phyloP scores from a whole-genome alignment of 179 eudicot species.

The Beta macrorhiza region DNA sequence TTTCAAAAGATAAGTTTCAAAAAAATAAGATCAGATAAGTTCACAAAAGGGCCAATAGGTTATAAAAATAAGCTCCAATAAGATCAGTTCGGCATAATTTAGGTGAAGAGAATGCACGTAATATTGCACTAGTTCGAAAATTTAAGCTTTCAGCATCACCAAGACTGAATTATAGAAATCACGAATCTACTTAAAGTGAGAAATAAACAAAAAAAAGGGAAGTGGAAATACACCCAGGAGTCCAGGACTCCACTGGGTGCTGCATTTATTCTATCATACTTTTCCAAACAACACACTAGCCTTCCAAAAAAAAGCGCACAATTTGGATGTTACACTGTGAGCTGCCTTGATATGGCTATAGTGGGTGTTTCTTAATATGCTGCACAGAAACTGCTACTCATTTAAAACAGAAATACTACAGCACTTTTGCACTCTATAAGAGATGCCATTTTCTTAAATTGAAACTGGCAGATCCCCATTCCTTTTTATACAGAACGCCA shows the following conservation, averaged over 20 bases:
- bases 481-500: not conserved
- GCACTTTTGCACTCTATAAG: not conserved
- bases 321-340: not conserved
- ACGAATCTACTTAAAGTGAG: no score
- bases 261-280: not conserved
- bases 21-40: no score
- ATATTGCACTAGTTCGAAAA: no score
- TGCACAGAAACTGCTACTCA: not conserved
- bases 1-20: no score
- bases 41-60: no score
- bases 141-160: not conserved
- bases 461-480: not conserved
- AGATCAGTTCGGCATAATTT: no score
- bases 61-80: no score
- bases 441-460: not conserved
- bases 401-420: not conserved
- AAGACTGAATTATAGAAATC: not conserved
- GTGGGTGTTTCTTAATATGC: not conserved
- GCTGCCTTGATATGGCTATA: not conserved
- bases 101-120: no score
- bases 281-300: not conserved
- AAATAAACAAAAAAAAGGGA: no score
- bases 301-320: not conserved
- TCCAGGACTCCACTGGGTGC: not conserved
- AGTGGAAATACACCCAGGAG: no score